Conservation (phyloP, 2,329 filamentous ascomycete genomes). For the Teratosphaeria zuluensis region DNA sequence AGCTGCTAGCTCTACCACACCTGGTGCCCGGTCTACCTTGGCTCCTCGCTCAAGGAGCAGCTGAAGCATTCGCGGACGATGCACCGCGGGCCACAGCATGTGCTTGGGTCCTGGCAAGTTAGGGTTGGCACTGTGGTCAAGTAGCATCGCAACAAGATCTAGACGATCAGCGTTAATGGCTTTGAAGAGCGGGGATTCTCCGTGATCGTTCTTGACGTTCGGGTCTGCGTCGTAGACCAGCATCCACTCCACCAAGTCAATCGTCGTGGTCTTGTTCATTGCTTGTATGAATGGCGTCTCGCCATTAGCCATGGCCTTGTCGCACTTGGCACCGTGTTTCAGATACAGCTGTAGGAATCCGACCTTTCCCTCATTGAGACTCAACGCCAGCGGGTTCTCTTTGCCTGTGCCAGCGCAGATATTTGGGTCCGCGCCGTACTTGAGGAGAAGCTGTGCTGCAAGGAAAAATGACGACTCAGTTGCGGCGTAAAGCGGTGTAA, state of each 20-base stretch:
- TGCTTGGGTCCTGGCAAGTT: constrained; percentile 47
- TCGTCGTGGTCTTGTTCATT: constrained; percentile 50
- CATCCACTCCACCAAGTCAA: constrained; percentile 48
- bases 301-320: constrained; percentile 45
- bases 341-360: constrained; percentile 51
- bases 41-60: constrained; percentile 45
- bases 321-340: constrained; percentile 51
- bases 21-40: constrained; percentile 50
- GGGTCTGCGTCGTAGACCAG: constrained; percentile 51
- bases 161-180: constrained; percentile 48
- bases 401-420: constrained; percentile 40
- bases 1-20: constrained; percentile 59
- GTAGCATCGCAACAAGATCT: constrained; percentile 45
- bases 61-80: constrained; percentile 49
- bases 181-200: constrained; percentile 54
- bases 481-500: constrained; percentile 49
- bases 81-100: constrained; percentile 58
- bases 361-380: constrained; percentile 41
- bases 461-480: constrained; percentile 38
- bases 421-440: constrained; percentile 55
- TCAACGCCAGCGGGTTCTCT: constrained; percentile 48
- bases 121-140: constrained; percentile 54
- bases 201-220: constrained; percentile 51
- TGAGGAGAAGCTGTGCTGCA: constrained; percentile 50
- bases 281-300: constrained; percentile 51